phyloP scores from a whole-genome alignment of 2,329 filamentous ascomycete genomes.

The Proliferodiscus dingleyae region DNA sequence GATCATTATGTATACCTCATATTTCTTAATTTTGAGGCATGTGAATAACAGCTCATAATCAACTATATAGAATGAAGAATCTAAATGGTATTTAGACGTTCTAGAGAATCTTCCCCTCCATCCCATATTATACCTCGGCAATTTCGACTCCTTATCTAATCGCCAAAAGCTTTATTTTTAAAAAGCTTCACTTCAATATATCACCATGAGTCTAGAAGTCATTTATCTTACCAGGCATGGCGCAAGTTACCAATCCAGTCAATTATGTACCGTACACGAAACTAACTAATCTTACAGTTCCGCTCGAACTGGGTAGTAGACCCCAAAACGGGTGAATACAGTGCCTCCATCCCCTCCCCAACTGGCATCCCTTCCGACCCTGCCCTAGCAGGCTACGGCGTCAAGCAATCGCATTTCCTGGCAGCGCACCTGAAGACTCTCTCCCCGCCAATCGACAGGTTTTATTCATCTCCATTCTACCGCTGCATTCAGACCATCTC shows the following conservation, averaged over 20 bases:
- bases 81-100: no score
- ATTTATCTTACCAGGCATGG: constrained; percentile 74
- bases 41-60: no score
- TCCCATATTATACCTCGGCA: no score
- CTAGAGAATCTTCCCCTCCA: no score
- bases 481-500: constrained; percentile 79
- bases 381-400: constrained; percentile 79
- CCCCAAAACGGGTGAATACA: constrained; percentile 72
- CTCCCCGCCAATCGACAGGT: constrained; percentile 62
- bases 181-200: constrained; percentile 9
- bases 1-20: no score
- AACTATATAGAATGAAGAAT: no score
- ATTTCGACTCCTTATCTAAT: constrained; percentile 9
- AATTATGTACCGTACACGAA: constrained; percentile 4
- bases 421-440: constrained; percentile 58
- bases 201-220: constrained; percentile 47
- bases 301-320: constrained; percentile 88
- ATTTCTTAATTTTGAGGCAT: no score
- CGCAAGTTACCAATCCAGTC: constrained; percentile 46
- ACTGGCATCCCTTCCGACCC: constrained; percentile 88
- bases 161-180: background rate
- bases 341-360: constrained; percentile 66
- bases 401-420: constrained; percentile 76
- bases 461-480: constrained; percentile 86
- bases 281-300: constrained; percentile 53